phyloP scores from a whole-genome alignment of 2,329 filamentous ascomycete species.

The Fusarium avenaceum region DNA sequence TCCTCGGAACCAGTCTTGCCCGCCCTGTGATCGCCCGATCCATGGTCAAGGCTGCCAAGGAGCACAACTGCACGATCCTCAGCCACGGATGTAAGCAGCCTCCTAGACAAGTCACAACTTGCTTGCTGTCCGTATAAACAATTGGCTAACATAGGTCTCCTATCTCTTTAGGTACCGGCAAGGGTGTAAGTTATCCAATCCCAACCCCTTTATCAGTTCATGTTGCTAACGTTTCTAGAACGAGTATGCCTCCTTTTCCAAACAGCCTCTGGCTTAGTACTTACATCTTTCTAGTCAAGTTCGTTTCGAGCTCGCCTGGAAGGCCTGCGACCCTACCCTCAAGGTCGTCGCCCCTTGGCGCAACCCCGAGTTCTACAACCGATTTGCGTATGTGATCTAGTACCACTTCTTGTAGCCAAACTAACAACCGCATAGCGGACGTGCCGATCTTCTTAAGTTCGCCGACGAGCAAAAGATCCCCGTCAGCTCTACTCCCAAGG shows the following conservation, averaged over 20 bases:
- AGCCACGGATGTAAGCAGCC: conserved; percentile 61
- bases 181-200: conserved; percentile 56
- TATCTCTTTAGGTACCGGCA: conserved; percentile 62
- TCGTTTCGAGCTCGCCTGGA: conserved; percentile 56
- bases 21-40: conserved; percentile 75
- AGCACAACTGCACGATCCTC: conserved; percentile 56
- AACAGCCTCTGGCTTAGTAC: not conserved
- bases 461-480: conserved; percentile 76
- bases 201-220: not conserved
- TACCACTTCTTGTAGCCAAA: not conserved
- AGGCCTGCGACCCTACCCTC: conserved; percentile 69
- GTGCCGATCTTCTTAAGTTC: conserved; percentile 76
- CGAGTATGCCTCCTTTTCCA: conserved; percentile 9
- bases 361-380: conserved; percentile 76
- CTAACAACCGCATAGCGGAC: conserved; percentile 21
- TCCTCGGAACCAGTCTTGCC: conserved; percentile 68
- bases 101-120: not conserved
- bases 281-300: conserved; percentile 47
- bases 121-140: not conserved
- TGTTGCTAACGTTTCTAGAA: conserved; percentile 6
- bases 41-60: conserved; percentile 52
- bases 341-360: conserved; percentile 82
- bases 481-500: conserved; percentile 79
- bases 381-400: conserved; percentile 62
- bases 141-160: not conserved